Evolutionary conservation across 768 basidiomycete species (phyloP).

Genomic region (Ramaria rubella): DNA sequence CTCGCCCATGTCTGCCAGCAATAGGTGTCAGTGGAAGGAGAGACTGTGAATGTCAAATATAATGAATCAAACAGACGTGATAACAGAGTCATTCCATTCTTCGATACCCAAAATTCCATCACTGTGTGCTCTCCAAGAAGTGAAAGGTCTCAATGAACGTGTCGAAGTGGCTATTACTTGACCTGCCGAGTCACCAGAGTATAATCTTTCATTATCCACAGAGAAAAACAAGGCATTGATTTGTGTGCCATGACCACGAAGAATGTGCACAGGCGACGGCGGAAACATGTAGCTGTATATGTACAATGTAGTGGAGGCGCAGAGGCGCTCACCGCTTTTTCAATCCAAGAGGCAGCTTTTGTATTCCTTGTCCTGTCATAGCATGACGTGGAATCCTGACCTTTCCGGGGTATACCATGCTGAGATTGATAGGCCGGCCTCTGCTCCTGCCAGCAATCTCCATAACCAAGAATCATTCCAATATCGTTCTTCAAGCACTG

Average conservation of each 20-base stretch:
- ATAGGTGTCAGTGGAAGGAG: not conserved
- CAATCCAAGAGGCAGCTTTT: no score
- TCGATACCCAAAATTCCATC: constrained; percentile 72
- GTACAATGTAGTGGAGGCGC: not conserved
- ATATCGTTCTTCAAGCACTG: not conserved
- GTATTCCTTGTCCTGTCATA: no score
- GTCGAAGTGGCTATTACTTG: constrained; percentile 73
- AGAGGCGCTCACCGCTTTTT: not conserved
- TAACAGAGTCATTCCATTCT: constrained; percentile 56
- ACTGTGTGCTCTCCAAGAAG: constrained; percentile 73
- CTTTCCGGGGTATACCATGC: not conserved
- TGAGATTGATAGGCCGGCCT: not conserved
- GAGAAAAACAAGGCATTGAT: constrained; percentile 60
- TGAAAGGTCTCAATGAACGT: constrained; percentile 62
- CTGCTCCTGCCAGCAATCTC: not conserved
- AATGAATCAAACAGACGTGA: constrained; percentile 59
- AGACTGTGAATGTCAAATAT: not conserved
- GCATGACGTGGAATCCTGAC: no score
- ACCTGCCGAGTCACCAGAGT: constrained; percentile 81
- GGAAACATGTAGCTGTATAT: constrained; percentile 15
- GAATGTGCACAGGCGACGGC: constrained; percentile 62
- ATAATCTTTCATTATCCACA: constrained; percentile 68
- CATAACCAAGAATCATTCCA: not conserved
- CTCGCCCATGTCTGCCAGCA: constrained; percentile 63
- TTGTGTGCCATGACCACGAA: constrained; percentile 65